These are phyloP conservation scores for Tolypocladium album DNA, from an alignment of 2,329 filamentous ascomycete species.

Conservation along the genomic window DNA sequence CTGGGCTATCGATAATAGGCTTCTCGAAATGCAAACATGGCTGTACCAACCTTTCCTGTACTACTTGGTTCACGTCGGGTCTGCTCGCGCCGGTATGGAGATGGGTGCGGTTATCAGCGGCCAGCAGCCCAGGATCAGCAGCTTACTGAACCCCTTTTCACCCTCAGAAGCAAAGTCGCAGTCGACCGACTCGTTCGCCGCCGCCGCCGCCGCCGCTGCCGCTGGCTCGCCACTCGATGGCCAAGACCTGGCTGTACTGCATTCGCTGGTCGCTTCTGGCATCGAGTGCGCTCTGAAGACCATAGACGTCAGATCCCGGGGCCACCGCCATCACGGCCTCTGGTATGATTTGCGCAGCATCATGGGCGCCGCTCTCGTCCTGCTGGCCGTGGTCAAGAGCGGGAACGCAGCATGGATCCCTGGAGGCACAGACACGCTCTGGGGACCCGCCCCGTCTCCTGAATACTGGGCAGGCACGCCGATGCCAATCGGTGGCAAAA, in stretches of 20 bases:
- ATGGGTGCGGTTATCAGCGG: background rate
- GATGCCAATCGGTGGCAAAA: slow-evolving; percentile 7
- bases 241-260: slow-evolving; percentile 7
- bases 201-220: background rate
- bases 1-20: slow-evolving; percentile 12
- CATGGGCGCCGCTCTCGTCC: slow-evolving; percentile 8
- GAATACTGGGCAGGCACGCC: slow-evolving; percentile 3
- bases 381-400: slow-evolving; percentile 7
- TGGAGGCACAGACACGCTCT: slow-evolving; percentile 7
- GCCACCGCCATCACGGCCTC: slow-evolving; percentile 13
- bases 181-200: slow-evolving; percentile 3
- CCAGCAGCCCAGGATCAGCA: slow-evolving; percentile 6
- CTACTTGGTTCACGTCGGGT: background rate
- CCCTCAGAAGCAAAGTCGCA: background rate
- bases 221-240: background rate
- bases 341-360: slow-evolving; percentile 13
- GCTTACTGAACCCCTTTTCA: slow-evolving; percentile 5
- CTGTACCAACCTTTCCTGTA: background rate
- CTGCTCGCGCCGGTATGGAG: background rate
- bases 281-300: slow-evolving; percentile 12
- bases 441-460: slow-evolving; percentile 1
- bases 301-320: slow-evolving; percentile 8
- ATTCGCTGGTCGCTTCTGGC: slow-evolving; percentile 8
- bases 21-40: slow-evolving; percentile 13
- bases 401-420: slow-evolving; percentile 10